Evolutionary conservation across 1,139 yeast genomes (phyloP).

Genomic region (Yamadazyma taylorii): DNA sequence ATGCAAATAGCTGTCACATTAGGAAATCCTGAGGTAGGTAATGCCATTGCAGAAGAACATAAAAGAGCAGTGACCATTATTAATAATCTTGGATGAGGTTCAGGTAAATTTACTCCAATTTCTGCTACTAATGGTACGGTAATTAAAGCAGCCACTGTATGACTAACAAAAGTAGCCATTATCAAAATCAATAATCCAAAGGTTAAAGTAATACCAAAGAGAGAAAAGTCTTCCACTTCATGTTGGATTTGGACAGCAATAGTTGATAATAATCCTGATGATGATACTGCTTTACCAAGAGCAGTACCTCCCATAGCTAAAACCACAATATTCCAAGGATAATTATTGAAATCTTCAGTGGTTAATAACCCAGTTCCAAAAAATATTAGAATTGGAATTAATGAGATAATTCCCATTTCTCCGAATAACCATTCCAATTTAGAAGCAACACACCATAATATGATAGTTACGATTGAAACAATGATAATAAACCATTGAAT

Average conservation of each 20-base stretch:
- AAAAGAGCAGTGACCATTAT: constrained; percentile 67
- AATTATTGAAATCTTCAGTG: constrained; percentile 66
- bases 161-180: constrained; percentile 84
- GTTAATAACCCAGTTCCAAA: constrained; percentile 70
- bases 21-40: constrained; percentile 77
- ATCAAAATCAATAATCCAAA: constrained; percentile 70
- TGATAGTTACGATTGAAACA: constrained; percentile 54
- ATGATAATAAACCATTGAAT: constrained; percentile 65
- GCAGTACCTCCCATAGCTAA: constrained; percentile 82
- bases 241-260: constrained; percentile 59
- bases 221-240: constrained; percentile 54
- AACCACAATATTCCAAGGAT: constrained; percentile 76
- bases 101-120: constrained; percentile 58
- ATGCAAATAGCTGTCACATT: constrained; percentile 78
- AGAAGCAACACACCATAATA: constrained; percentile 71
- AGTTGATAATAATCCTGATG: constrained; percentile 65
- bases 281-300: constrained; percentile 70
- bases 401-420: constrained; percentile 69
- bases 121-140: constrained; percentile 69
- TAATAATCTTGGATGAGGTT: constrained; percentile 58
- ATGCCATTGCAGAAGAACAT: constrained; percentile 76
- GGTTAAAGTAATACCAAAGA: constrained; percentile 61
- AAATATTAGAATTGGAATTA: constrained; percentile 63
- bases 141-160: constrained; percentile 75
- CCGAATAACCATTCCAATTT: constrained; percentile 58